Percentiles rank a stretch among this genome's conserved stretches.
phyloP scores from a whole-genome alignment of 805 yeast species.

The Wickerhamomyces strasburgensis region DNA sequence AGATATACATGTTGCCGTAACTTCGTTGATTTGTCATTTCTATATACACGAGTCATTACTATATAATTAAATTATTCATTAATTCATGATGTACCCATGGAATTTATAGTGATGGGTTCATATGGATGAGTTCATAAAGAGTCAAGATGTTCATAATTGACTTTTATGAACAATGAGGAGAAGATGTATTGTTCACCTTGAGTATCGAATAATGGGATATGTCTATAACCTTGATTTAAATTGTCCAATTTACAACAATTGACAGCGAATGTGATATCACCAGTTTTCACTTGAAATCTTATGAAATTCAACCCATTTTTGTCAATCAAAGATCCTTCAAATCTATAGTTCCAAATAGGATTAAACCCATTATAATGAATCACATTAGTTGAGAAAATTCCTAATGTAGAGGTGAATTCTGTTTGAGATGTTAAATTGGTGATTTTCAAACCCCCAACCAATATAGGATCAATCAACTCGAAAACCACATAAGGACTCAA shows the following conservation, averaged over 20 bases:
- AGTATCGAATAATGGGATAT: constrained; percentile 67
- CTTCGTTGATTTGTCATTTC: no score
- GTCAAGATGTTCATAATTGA: constrained; percentile 15
- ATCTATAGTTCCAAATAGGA: constrained; percentile 70
- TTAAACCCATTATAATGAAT: constrained; percentile 76
- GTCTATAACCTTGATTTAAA: constrained; percentile 75
- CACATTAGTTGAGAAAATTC: constrained; percentile 19
- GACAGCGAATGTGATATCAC: constrained; percentile 46
- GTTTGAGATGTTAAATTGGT: constrained; percentile 6
- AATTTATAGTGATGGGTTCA: no score
- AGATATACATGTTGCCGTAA: not conserved
- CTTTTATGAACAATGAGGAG: constrained; percentile 45
- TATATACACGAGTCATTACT: no score
- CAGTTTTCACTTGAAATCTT: constrained; percentile 45
- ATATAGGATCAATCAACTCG: constrained; percentile 49
- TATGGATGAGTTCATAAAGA: no score
- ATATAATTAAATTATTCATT: no score
- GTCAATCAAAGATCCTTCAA: constrained; percentile 36
- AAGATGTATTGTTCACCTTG: constrained; percentile 76
- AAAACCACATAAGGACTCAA: constrained; percentile 60
- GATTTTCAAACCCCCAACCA: constrained; percentile 11
- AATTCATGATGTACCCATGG: no score
- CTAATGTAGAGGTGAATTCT: constrained; percentile 1
- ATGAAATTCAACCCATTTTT: constrained; percentile 50
- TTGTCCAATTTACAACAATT: constrained; percentile 56